Percentiles rank a stretch among this genome's conserved stretches.
phyloP scores from a whole-genome alignment of 2,329 filamentous ascomycete genomes.

The Phyllosticta capitalensis region DNA sequence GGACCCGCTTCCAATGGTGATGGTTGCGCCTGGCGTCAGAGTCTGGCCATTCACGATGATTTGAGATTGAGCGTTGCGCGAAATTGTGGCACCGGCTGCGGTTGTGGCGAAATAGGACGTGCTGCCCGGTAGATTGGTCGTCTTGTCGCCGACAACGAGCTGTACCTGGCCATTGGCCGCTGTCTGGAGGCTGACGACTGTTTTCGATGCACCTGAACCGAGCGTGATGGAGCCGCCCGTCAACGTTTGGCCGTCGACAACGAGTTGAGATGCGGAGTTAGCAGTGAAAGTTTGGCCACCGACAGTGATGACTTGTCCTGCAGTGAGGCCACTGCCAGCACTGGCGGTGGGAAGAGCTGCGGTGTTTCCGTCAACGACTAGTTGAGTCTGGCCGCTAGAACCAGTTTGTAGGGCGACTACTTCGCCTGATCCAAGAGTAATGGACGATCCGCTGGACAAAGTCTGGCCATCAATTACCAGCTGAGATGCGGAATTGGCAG shows the following conservation, averaged over 20 bases:
- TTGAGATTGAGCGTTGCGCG: not conserved
- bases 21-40: not conserved
- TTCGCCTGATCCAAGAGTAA: slow-evolving; percentile 16
- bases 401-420: slow-evolving; percentile 14
- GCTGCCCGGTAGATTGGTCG: not conserved
- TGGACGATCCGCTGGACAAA: slow-evolving; percentile 21
- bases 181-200: not conserved
- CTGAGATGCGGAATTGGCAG: not conserved
- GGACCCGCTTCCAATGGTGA: not conserved
- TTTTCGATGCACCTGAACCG: not conserved
- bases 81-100: not conserved
- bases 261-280: not conserved
- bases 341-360: not conserved
- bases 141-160: not conserved
- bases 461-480: not conserved
- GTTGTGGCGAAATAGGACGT: not conserved
- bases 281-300: not conserved
- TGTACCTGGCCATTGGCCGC: not conserved
- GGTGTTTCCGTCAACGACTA: not conserved
- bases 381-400: not conserved
- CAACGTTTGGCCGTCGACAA: not conserved
- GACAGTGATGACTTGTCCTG: not conserved
- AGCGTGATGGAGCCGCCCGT: not conserved
- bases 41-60: not conserved
- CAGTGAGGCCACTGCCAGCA: not conserved